phyloP scores from a whole-genome alignment of 176 grass and related monocot species.

The Carex parvula region DNA sequence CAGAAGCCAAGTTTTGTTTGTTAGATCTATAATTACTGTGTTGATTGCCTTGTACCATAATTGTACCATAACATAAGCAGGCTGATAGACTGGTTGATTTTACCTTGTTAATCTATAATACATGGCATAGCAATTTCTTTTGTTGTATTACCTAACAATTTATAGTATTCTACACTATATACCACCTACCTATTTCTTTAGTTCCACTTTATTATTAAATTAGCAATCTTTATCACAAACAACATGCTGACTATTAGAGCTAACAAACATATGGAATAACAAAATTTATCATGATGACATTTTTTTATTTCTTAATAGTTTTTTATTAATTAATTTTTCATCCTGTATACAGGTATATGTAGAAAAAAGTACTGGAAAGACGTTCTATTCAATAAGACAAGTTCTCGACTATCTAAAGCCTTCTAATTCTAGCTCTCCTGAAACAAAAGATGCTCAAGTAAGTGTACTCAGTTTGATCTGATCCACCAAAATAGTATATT shows the following conservation, averaged over 20 bases:
- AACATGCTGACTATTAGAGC: background rate
- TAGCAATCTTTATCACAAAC: background rate
- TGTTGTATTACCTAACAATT: background rate
- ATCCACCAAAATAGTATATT: background rate
- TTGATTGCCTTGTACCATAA: background rate
- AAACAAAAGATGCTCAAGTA: constrained; percentile 3
- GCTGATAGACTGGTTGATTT: background rate
- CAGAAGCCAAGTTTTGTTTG: background rate
- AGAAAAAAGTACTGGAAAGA: constrained; percentile 16
- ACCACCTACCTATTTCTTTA: background rate
- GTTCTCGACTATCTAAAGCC: constrained; percentile 8
- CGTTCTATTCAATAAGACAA: constrained; percentile 24
- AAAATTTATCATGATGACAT: background rate
- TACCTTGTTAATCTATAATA: background rate
- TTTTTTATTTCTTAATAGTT: constrained; percentile 1
- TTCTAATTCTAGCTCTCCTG: background rate
- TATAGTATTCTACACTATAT: background rate
- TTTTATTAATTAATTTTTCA: background rate
- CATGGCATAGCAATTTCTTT: background rate
- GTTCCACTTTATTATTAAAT: background rate
- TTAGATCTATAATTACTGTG: background rate
- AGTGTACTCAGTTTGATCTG: background rate
- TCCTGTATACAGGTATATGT: constrained; percentile 23
- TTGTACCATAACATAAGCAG: background rate
- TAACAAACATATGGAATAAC: background rate